phyloP scores from a whole-genome alignment of 163 green algal genomes.

The Coccomyxa subellipsoidea region DNA sequence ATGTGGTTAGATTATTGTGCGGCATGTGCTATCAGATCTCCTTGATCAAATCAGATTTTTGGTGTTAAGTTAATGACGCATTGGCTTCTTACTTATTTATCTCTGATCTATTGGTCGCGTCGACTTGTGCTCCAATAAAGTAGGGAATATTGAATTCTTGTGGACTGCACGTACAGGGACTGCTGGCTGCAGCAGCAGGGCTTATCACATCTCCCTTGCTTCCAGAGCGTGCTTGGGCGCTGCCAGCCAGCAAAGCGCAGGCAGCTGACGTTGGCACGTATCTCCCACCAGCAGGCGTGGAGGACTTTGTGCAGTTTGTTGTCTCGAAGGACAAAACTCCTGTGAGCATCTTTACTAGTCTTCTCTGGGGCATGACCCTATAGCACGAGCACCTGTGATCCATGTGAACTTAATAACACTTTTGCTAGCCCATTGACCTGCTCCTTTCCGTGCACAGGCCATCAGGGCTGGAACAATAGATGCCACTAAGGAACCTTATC shows the following conservation, averaged over 20 bases:
- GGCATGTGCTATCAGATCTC: not conserved
- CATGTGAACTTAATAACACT: not conserved
- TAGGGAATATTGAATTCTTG: not conserved
- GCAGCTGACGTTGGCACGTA: conserved; percentile 45
- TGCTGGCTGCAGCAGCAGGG: not conserved
- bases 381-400: not conserved
- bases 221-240: not conserved
- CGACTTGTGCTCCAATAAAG: not conserved
- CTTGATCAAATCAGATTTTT: not conserved
- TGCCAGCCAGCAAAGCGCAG: conserved; percentile 12
- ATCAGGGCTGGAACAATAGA: conserved; percentile 59
- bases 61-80: not conserved
- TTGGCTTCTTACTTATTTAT: not conserved
- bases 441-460: conserved; percentile 24
- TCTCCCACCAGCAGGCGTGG: conserved; percentile 37
- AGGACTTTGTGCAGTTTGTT: conserved; percentile 57
- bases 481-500: conserved; percentile 39
- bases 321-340: conserved; percentile 57
- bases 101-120: too few species aligned
- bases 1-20: not conserved
- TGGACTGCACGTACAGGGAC: not conserved
- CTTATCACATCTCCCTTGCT: not conserved
- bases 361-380: not conserved
- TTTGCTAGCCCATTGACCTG: not conserved
- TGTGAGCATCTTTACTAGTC: conserved; percentile 13